Conservation (phyloP, 73 alveolate genomes). For the Breviolum minutum region DNA sequence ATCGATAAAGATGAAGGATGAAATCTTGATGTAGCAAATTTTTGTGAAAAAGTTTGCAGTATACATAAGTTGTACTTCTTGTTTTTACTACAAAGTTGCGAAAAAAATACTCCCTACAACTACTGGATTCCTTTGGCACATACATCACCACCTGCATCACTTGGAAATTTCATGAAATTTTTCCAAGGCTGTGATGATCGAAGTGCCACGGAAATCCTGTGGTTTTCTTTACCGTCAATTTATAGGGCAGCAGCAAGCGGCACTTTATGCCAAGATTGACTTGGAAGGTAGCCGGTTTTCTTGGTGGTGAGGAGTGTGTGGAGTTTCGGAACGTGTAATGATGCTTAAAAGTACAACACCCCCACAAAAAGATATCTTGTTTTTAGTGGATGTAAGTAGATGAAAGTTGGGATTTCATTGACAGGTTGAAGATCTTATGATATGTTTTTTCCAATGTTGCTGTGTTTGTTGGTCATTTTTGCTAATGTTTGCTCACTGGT, state of each 20-base stretch:
- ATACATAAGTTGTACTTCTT: too few species aligned
- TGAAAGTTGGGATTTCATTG: too few species aligned
- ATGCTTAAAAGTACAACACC: neutral
- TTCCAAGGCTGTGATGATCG: neutral
- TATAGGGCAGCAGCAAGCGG: neutral
- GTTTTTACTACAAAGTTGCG: too few species aligned
- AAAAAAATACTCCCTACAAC: too few species aligned
- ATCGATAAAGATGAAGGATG: too few species aligned
- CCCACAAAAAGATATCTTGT: neutral
- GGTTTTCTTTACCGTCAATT: neutral
- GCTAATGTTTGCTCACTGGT: neutral
- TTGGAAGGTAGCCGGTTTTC: neutral
- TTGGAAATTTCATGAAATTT: too few species aligned
- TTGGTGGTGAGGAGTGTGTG: neutral
- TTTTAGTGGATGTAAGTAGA: neutral
- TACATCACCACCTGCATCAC: neutral
- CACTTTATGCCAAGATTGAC: conserved; percentile 31
- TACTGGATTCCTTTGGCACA: too few species aligned
- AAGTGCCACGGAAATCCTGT: conserved; percentile 20
- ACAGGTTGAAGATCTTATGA: too few species aligned
- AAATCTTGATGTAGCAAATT: too few species aligned
- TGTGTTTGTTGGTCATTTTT: neutral
- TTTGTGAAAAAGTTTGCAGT: too few species aligned
- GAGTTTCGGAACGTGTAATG: neutral
- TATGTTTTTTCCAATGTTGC: neutral